Conservation (phyloP, 2,329 filamentous ascomycete species). For the Phoma herbarum region DNA sequence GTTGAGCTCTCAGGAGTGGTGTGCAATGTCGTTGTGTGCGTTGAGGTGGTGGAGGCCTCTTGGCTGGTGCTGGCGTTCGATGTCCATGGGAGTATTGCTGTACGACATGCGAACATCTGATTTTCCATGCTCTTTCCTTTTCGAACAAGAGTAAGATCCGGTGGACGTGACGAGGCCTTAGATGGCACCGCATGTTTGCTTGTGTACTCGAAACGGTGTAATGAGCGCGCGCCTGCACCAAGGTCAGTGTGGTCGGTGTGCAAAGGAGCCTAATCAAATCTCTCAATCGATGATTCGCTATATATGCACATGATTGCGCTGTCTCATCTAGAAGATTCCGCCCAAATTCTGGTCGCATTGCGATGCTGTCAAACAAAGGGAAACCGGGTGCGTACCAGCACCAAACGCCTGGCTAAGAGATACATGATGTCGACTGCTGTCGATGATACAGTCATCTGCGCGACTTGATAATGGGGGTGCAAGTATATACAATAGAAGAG, state of each 20-base stretch:
- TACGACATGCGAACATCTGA: too few relatives aligned
- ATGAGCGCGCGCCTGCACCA: background rate
- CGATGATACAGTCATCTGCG: background rate
- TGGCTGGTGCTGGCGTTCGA: background rate
- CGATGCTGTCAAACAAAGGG: background rate
- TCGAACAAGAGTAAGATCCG: too few relatives aligned
- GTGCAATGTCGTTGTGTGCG: too few relatives aligned
- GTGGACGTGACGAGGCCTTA: too few relatives aligned
- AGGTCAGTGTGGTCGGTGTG: background rate
- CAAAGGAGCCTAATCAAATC: background rate
- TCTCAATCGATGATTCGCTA: constrained; percentile 20
- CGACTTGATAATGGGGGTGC: background rate
- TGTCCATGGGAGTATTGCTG: background rate
- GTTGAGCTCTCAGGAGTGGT: too few relatives aligned
- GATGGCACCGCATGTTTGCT: background rate
- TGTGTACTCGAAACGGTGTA: background rate
- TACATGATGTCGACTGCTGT: constrained; percentile 13
- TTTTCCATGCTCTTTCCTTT: too few relatives aligned
- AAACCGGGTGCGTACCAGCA: constrained; percentile 13
- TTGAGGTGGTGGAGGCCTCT: background rate
- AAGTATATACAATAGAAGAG: constrained; percentile 16
- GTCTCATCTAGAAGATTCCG: constrained; percentile 11
- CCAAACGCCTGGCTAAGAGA: constrained; percentile 27
- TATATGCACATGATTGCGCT: constrained; percentile 17
- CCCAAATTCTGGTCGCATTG: constrained; percentile 2